These are phyloP conservation scores for Paraleonurus japonicus DNA, from an alignment of 257 asterid species.

Conservation along the genomic window DNA sequence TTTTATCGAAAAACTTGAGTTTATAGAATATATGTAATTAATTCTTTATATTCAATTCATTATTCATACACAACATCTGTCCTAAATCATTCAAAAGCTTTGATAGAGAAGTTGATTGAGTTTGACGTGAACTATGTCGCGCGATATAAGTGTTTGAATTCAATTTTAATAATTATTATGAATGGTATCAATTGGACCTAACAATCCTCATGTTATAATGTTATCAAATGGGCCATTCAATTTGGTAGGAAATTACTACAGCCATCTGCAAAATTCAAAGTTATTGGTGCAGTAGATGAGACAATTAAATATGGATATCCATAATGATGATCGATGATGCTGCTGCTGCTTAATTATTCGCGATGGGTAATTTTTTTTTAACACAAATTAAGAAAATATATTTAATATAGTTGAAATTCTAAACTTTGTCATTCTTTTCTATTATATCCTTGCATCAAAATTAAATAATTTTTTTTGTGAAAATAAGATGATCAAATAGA, in stretches of 20 bases:
- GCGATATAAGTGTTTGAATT: not conserved
- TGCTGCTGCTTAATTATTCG: not conserved
- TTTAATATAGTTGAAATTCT: no score
- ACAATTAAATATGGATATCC: not conserved
- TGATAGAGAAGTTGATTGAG: not conserved
- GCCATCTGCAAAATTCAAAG: conserved; percentile 22
- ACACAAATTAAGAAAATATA: no score
- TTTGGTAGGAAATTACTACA: conserved; percentile 23
- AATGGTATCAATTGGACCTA: not conserved
- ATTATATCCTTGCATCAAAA: no score
- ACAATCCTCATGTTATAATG: not conserved
- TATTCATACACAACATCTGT: no score
- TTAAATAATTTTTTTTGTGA: no score
- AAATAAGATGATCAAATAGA: no score
- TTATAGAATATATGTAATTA: no score
- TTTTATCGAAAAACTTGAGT: no score
- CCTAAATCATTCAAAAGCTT: not conserved
- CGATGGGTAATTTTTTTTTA: no score
- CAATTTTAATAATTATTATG: not conserved
- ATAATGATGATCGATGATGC: no score
- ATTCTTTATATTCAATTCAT: no score
- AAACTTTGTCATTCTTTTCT: no score
- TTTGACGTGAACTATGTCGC: not conserved
- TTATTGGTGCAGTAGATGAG: conserved; percentile 31
- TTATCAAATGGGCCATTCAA: conserved; percentile 16